Base-by-base conservation (phyloP, 169 alveolate species). In the Eimeria sp. region DNA sequence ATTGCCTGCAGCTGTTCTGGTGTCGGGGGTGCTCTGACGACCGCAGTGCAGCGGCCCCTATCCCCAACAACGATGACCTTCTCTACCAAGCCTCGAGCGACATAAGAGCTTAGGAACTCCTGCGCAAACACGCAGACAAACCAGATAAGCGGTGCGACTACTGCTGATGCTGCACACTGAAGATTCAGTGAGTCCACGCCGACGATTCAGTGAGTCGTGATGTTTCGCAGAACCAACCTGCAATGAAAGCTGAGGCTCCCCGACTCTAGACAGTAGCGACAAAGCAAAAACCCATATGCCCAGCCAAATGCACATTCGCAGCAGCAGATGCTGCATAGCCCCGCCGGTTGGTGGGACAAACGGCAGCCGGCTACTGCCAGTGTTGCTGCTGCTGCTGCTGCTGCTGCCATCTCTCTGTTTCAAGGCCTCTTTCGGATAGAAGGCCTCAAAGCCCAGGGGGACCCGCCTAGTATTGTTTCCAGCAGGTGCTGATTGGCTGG, bases 81-180 rank as follows among this genome's bases (percentile, higher is more conserved):
- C 56, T 91, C 95, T 60, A 91, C 95, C 82, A 91, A 80, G 37
- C 95, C 95, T 18, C 89, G 66, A 13, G 95, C 95, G n/a, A 91
- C 95, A 27, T 91, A 91, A 49, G 62, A 60, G 78, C 90, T 74
- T 33, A 91, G 72, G 30, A 91, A 91, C 85, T 91, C 95, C 95
- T 91, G 95, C 46, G 66, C 83, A 77, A 46, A 0, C 43, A 46
- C 60, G 27, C 93, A 87, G 16, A 23, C 71, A 83, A 25, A 71
- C 23, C 33, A 30, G 37, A 43, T 71, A 14, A 14, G 40, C 52
- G 37, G 46, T 64, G 76, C 37, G 20, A 13, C 82, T 87, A 11
- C 54, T 64, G 93, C 33, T 62, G 37, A 62, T 40, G 52, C 93
- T 37, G 82, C 68, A 25, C 6, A 49, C 25, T 49, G 27, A 49